Conservation (phyloP, 441 rosid species). For the Euphorbia schlechtendalii region DNA sequence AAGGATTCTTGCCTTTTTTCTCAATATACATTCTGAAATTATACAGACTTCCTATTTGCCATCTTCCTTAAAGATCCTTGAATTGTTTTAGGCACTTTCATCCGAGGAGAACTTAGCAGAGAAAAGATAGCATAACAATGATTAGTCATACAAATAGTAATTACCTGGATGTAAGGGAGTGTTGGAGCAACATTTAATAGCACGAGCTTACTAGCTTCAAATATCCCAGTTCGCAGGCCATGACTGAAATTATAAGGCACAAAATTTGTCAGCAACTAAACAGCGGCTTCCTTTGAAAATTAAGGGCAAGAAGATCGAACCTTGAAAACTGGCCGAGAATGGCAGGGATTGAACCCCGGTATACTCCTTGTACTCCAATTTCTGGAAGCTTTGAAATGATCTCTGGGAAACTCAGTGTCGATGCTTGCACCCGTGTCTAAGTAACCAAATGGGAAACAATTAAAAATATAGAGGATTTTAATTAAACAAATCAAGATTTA, state of each 20-base stretch:
- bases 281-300: conserved; percentile 5
- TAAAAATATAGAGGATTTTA: conserved; percentile 1
- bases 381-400: conserved; percentile 90
- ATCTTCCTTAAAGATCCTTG: not conserved
- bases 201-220: conserved; percentile 81
- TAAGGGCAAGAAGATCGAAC: conserved; percentile 25
- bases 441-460: conserved; percentile 12
- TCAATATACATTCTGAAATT: not conserved
- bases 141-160: not conserved
- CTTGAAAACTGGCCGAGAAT: conserved; percentile 95
- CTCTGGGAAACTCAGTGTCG: conserved; percentile 69
- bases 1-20: not conserved
- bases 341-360: conserved; percentile 92
- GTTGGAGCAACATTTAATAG: conserved; percentile 83
- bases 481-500: not conserved
- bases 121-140: conserved; percentile 7
- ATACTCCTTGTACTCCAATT: conserved; percentile 77
- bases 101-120: not conserved
- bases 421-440: conserved; percentile 97
- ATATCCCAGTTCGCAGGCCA: conserved; percentile 93
- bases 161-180: conserved; percentile 85
- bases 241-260: conserved; percentile 46
- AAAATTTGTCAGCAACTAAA: conserved; percentile 14
- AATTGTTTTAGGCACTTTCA: not conserved
- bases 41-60: not conserved